These are phyloP conservation scores for Cercospora zeae-maydis DNA, from an alignment of 2,329 filamentous ascomycete species.

Conservation along the genomic window DNA sequence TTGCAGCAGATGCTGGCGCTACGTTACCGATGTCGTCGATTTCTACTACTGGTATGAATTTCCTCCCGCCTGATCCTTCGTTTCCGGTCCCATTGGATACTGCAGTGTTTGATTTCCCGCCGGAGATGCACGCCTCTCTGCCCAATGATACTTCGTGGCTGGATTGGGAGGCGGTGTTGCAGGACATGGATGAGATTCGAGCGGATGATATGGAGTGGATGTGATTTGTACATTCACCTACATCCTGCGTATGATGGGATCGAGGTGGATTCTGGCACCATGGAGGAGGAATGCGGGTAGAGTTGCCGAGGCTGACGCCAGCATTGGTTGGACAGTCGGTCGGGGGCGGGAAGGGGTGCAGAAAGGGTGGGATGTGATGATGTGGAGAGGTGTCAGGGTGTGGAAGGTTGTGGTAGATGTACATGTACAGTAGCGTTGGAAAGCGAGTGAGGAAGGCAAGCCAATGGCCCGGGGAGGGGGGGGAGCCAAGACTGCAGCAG, in stretches of 20 bases:
- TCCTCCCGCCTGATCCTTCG: conserved; percentile 1
- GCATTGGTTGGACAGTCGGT: conserved; percentile 42
- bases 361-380: conserved; percentile 47
- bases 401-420: conserved; percentile 37
- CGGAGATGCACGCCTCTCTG: conserved; percentile 23
- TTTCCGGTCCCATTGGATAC: conserved; percentile 7
- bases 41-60: background rate
- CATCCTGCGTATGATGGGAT: no score
- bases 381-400: conserved; percentile 19
- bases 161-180: conserved; percentile 37
- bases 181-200: conserved; percentile 44
- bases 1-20: background rate
- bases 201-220: conserved; percentile 53
- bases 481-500: background rate
- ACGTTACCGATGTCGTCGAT: background rate
- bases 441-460: background rate
- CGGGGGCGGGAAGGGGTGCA: conserved; percentile 45
- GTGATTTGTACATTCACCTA: no score
- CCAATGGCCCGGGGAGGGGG: no score
- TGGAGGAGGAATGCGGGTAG: conserved; percentile 7
- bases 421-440: no score
- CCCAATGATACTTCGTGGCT: conserved; percentile 30
- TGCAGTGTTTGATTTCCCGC: conserved; percentile 19
- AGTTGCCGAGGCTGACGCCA: conserved; percentile 30
- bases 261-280: no score